These are phyloP conservation scores for Tylopilus rubrobrunneus DNA, from an alignment of 768 basidiomycete species.

Conservation along the genomic window DNA sequence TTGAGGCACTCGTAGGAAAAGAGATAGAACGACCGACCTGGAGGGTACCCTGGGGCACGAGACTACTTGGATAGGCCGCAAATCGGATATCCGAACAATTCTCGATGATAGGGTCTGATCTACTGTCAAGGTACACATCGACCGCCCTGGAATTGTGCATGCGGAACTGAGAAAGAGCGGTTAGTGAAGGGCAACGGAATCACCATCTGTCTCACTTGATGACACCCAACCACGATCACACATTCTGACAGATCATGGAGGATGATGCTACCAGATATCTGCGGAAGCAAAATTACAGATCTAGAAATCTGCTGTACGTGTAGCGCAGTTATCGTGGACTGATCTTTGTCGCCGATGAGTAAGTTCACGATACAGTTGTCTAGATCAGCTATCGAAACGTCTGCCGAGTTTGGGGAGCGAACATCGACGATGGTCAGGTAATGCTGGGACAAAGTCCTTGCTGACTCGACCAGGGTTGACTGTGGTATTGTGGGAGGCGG, in stretches of 20 bases:
- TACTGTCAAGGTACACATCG: conserved; percentile 61
- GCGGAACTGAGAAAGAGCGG: conserved; percentile 56
- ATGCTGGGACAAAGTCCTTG: conserved; percentile 38
- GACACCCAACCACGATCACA: conserved; percentile 67
- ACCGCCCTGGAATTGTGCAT: conserved; percentile 73
- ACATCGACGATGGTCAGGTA: conserved; percentile 39
- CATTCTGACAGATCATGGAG: conserved; percentile 62
- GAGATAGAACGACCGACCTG: conserved; percentile 15
- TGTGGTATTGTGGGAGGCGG: conserved; percentile 1
- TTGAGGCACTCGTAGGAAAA: not conserved
- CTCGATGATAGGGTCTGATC: conserved; percentile 80
- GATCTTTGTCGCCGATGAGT: conserved; percentile 25
- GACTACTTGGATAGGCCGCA: conserved; percentile 49
- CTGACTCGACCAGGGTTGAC: conserved; percentile 25
- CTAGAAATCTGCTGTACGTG: conserved; percentile 51
- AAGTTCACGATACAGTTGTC: conserved; percentile 70
- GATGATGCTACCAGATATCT: conserved; percentile 66
- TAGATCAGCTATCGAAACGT: conserved; percentile 66
- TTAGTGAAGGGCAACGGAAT: not conserved
- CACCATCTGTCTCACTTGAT: conserved; percentile 54
- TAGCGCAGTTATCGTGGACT: conserved; percentile 14
- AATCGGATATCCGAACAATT: conserved; percentile 63
- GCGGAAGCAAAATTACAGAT: conserved; percentile 63
- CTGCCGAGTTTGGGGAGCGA: conserved; percentile 36
- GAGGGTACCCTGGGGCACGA: not conserved